Base-by-base conservation (phyloP, 495 filamentous ascomycete species). In the Niebla homalea region DNA sequence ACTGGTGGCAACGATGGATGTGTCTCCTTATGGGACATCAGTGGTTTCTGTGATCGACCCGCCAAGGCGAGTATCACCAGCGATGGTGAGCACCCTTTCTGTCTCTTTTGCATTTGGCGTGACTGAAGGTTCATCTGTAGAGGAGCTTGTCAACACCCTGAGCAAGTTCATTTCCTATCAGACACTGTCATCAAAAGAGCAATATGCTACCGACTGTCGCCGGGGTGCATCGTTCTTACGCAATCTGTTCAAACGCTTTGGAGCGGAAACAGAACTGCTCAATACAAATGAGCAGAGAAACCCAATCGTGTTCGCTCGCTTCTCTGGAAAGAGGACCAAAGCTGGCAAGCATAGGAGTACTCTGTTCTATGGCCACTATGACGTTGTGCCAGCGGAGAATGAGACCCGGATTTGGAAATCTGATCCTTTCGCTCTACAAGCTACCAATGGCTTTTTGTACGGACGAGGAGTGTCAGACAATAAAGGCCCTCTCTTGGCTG, bases 381-480 rank as follows among this genome's bases (percentile, higher is more conserved):
- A 98, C 52, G 87, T 98, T n/a, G 89, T 98, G n/a, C 77, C 85
- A 18, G 92, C 93, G 0, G 86, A 93, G 49, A 79, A 82, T 29
- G 81, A 83, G 48, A 75, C 75, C 38, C 60, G 68, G 29, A 85
- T 84, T 53, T 97, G 92, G 92, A 79, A 78, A 46, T 77, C 79
- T 7, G 84, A 94, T 54, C 93, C 92, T 0, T 97, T 94, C 60
- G 75, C 83, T 41, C 71, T 97, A 49, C 78, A 77, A 20, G 90
- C 90, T 1, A 76, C 86, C 45, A 85, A 94, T 59, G 92, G 93
- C 6, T 96, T 95, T 60, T 70, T 96, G 2, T 97, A 98, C 57
- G 92, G 93, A n/a, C 87, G 92, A 54, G 92, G 92, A 18, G 86
- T 90, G 3, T 89, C 87, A 44, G 92, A 98, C 65, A 98, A 98